Evolutionary conservation across 345 rosid species (phyloP).

Genomic region (Mangifera indica): DNA sequence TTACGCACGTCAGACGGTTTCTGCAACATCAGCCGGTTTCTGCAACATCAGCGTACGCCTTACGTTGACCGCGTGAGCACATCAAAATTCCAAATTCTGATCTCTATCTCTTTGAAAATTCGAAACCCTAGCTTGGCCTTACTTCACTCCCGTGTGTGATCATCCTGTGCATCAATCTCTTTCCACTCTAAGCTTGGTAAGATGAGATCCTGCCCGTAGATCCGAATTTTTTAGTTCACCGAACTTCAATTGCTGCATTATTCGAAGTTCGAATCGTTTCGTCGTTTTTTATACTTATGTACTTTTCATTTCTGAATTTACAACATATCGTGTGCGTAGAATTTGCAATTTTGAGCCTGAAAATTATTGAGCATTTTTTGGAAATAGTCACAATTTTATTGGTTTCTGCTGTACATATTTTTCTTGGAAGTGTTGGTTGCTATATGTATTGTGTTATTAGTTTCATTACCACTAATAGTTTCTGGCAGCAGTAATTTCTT

Average conservation of each 20-base stretch:
- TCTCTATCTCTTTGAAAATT: neutral
- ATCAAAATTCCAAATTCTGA: neutral
- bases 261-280: neutral
- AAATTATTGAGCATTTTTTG: neutral
- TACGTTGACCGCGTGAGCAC: constrained; percentile 12
- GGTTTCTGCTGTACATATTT: neutral
- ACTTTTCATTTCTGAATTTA: neutral
- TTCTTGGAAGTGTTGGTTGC: neutral
- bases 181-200: constrained; percentile 7
- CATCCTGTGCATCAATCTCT: constrained; percentile 9
- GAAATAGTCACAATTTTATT: neutral
- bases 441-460: neutral
- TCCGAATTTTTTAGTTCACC: constrained; percentile 6
- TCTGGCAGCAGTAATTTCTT: neutral
- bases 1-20: neutral
- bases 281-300: neutral
- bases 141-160: neutral
- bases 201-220: constrained; percentile 17
- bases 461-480: neutral
- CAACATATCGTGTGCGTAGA: neutral
- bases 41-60: constrained; percentile 9
- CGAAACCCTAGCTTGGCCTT: constrained; percentile 22
- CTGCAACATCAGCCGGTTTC: constrained; percentile 19
- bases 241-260: neutral
- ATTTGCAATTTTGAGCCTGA: constrained; percentile 1